Conservation (phyloP, 768 basidiomycete species). For the Clitopilus passeckerianus region DNA sequence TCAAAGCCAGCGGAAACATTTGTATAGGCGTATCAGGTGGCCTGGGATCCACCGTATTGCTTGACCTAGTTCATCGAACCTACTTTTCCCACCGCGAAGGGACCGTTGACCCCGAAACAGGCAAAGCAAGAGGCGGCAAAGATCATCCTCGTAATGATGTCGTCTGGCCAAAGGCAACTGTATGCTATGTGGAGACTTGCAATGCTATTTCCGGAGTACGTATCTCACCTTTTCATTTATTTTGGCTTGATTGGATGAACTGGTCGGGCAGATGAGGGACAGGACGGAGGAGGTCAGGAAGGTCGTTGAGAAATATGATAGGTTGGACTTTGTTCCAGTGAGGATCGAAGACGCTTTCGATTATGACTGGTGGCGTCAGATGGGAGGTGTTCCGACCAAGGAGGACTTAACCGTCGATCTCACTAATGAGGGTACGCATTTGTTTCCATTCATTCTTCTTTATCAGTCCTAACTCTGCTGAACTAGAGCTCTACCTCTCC, state of each 20-base stretch:
- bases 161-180: slow-evolving; percentile 57
- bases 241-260: slow-evolving; percentile 3
- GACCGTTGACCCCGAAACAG: slow-evolving; percentile 14
- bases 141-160: slow-evolving; percentile 59
- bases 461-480: background rate
- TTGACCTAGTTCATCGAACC: slow-evolving; percentile 59
- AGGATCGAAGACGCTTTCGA: slow-evolving; percentile 76
- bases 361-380: slow-evolving; percentile 54
- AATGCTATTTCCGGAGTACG: slow-evolving; percentile 58
- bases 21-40: slow-evolving; percentile 77
- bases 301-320: slow-evolving; percentile 41
- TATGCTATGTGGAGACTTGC: slow-evolving; percentile 70
- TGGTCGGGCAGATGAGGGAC: slow-evolving; percentile 42
- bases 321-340: slow-evolving; percentile 55
- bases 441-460: background rate
- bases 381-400: slow-evolving; percentile 26
- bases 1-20: slow-evolving; percentile 67
- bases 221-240: slow-evolving; percentile 6
- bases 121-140: slow-evolving; percentile 45
- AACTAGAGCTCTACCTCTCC: slow-evolving; percentile 25
- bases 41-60: slow-evolving; percentile 65
- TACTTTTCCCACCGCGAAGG: slow-evolving; percentile 39
- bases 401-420: slow-evolving; percentile 40
- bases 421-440: slow-evolving; percentile 42
- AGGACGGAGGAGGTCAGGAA: slow-evolving; percentile 45